phyloP scores from a whole-genome alignment of 768 basidiomycete genomes.

The Chlorophyllum brunneum region DNA sequence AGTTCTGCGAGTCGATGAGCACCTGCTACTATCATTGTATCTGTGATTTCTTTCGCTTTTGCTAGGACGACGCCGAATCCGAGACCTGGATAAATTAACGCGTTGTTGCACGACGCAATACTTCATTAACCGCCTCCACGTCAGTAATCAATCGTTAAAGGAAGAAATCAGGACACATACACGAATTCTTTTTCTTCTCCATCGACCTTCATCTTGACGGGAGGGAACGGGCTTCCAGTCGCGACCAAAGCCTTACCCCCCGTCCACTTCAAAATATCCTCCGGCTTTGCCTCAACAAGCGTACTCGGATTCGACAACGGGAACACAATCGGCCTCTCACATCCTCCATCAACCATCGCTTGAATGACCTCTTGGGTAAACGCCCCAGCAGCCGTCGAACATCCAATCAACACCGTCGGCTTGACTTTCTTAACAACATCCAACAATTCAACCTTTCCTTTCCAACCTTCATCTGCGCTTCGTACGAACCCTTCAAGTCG shows the following conservation, averaged over 20 bases:
- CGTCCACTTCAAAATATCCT: conserved; percentile 75
- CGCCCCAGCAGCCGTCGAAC: conserved; percentile 72
- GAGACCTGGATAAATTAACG: conserved; percentile 81
- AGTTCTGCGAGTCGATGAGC: conserved; percentile 70
- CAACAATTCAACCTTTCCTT: conserved; percentile 49
- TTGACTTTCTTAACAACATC: conserved; percentile 69
- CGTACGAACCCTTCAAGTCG: conserved; percentile 53
- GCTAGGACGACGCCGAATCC: conserved; percentile 77
- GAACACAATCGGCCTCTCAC: conserved; percentile 73
- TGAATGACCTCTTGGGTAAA: conserved; percentile 73
- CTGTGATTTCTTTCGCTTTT: conserved; percentile 60
- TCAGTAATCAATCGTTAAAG: background rate
- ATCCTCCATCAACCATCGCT: conserved; percentile 48
- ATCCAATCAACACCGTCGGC: conserved; percentile 84
- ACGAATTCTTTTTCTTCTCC: conserved; percentile 55
- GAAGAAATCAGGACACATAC: conserved; percentile 27
- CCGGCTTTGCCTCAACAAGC: conserved; percentile 72
- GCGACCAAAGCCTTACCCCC: conserved; percentile 75
- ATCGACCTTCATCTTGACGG: conserved; percentile 55
- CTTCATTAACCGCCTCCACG: conserved; percentile 27
- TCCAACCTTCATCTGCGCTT: conserved; percentile 55
- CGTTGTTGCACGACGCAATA: conserved; percentile 76
- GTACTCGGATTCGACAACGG: conserved; percentile 80
- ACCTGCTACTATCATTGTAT: conserved; percentile 87
- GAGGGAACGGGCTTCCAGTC: conserved; percentile 82